These are phyloP conservation scores for Fusarium mangiferae DNA, from an alignment of 2,329 filamentous ascomycete species.

Conservation along the genomic window DNA sequence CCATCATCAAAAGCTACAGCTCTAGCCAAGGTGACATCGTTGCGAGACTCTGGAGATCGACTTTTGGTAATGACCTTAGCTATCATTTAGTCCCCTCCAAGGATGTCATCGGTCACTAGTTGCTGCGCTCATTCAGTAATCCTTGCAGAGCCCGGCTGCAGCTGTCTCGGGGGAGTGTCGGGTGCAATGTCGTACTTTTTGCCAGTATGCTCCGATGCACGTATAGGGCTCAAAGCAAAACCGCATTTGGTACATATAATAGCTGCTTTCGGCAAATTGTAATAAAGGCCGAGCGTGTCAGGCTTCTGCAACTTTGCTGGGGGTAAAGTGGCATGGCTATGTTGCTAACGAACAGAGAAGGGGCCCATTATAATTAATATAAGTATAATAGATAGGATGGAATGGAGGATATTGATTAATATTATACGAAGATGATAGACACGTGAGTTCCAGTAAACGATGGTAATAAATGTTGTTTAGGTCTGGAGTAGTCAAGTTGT, in stretches of 20 bases:
- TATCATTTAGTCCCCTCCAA: no score
- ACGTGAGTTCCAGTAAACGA: background rate
- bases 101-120: no score
- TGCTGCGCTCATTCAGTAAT: no score
- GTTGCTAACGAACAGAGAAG: background rate
- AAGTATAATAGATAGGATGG: background rate
- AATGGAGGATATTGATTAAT: background rate
- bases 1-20: no score
- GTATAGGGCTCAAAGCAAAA: no score
- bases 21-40: no score
- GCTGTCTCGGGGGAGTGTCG: no score
- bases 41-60: no score
- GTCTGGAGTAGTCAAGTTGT: background rate
- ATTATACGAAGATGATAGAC: background rate
- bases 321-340: background rate
- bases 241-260: background rate
- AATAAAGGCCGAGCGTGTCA: no score
- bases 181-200: background rate
- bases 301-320: background rate
- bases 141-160: no score
- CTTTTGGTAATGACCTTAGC: no score
- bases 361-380: background rate
- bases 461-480: background rate
- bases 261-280: background rate
- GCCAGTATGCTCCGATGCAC: no score